Base-by-base conservation (phyloP, 352 stramenopile species). In the Phytophthora fragariae region DNA sequence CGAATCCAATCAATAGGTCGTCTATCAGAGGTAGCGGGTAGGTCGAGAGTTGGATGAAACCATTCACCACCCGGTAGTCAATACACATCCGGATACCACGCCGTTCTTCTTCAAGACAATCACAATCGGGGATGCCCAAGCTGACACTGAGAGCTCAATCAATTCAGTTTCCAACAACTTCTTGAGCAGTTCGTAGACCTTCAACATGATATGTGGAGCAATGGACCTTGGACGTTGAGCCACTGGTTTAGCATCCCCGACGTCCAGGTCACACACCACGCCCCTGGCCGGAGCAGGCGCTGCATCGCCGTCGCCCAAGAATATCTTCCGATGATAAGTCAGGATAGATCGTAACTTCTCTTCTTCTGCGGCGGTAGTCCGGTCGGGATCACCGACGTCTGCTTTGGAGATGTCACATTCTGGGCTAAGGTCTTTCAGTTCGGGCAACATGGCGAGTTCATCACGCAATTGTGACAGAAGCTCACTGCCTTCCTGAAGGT, bases 1-100 rank as follows among this genome's bases (percentile, higher is more conserved):
- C 31, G 12, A 59, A 33, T 5, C 17, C 57, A 15, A 55, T 37
- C 11, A 64, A 15, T 11, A 56, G 6, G 24, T 64, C 57, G 9
- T 64, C 57, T 3, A 64, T 64, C 57, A 64, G 4, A 2, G 57
- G 57, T 14, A 64, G 41, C 17, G 57, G 57, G 9, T 64, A 64
- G 4, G 12, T 27, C 8, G 57, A 64, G 3, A 56, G 41, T 14
- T 56, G 24, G 24, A 27, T 27, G 24, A 27, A 27, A 27, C 24
- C 24, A 2, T 27, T 27, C 24, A 27, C 24, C 24, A 27, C 24
- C 24, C 24, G 24, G 24, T 27, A 27, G 24, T 27, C 24, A 2
- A 27, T 27, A 27, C 24, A 27, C 24, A 27, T 27, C 24, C 24
- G 24, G 24, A 27, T 27, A 2, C 24, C 24, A 27, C 24, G 2